phyloP scores from a whole-genome alignment of 2,329 filamentous ascomycete species.

The Macrophomina pseudophaseolina region DNA sequence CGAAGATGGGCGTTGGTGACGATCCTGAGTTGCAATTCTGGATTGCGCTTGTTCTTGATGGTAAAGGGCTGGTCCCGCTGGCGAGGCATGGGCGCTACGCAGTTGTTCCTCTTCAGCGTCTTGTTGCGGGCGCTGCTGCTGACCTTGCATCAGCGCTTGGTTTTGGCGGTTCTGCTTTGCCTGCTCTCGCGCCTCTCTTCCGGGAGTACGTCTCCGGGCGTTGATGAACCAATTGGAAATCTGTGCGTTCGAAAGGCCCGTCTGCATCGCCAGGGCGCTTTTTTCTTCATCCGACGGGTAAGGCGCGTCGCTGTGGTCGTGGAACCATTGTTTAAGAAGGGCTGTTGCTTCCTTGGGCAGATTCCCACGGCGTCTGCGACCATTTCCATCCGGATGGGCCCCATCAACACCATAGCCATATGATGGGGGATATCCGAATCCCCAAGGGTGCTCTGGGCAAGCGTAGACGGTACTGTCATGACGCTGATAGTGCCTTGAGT shows the following conservation, averaged over 20 bases:
- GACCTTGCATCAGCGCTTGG: not conserved
- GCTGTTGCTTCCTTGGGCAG: conserved; percentile 90
- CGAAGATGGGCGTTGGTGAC: not conserved
- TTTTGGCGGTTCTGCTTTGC: not conserved
- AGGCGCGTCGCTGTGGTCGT: conserved; percentile 75
- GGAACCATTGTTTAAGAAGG: conserved; percentile 79
- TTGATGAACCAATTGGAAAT: conserved; percentile 87
- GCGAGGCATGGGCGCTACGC: not conserved
- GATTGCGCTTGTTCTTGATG: not conserved
- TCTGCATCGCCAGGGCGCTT: conserved; percentile 55
- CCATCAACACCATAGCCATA: not conserved
- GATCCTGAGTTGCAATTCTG: not conserved
- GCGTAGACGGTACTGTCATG: conserved; percentile 9
- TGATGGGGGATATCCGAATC: not conserved
- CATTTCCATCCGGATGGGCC: not conserved
- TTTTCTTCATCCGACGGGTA: conserved; percentile 88
- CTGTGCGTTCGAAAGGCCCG: conserved; percentile 36
- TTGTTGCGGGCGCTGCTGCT: not conserved
- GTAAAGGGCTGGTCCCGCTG: not conserved
- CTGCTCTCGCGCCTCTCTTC: conserved; percentile 27
- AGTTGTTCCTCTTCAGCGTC: not conserved
- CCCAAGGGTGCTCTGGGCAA: not conserved
- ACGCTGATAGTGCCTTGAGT: not conserved
- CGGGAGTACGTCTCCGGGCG: conserved; percentile 63
- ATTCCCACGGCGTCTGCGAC: conserved; percentile 65